Conservation (phyloP, 2,329 filamentous ascomycete species). For the Esteya vermicola region DNA sequence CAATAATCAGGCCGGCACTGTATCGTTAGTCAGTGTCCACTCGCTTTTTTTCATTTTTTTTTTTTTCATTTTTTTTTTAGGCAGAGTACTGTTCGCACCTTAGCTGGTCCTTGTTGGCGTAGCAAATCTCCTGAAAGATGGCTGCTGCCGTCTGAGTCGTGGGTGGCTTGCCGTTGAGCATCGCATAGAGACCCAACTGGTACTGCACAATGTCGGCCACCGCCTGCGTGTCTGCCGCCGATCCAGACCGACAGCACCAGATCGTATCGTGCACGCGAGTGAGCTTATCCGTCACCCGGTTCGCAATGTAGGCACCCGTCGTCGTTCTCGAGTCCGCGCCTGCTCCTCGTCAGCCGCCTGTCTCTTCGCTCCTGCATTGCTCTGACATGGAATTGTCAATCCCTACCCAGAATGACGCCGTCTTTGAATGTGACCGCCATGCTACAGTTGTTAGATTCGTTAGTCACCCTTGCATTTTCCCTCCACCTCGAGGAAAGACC, state of each 20-base stretch:
- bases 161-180: conserved; percentile 76
- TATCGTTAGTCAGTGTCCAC: background rate
- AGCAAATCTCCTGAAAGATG: conserved; percentile 96
- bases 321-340: conserved; percentile 95
- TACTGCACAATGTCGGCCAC: conserved; percentile 97
- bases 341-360: conserved; percentile 14
- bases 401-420: conserved; percentile 73
- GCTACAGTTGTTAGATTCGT: no score
- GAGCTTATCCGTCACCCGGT: conserved; percentile 97
- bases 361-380: no score
- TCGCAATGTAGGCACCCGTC: conserved; percentile 95
- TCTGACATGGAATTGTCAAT: no score
- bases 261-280: conserved; percentile 98
- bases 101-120: conserved; percentile 87
- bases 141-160: conserved; percentile 92
- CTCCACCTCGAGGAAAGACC: no score
- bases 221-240: conserved; percentile 92
- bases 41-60: no score
- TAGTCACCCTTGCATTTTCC: no score
- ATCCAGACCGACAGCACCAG: conserved; percentile 98
- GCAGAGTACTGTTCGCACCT: conserved; percentile 46
- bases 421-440: conserved; percentile 99
- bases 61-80: no score
- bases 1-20: conserved; percentile 93
- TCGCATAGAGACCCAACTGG: conserved; percentile 82